These are phyloP conservation scores for Elasticomyces elasticus DNA, from an alignment of 495 filamentous ascomycete species.

Conservation along the genomic window DNA sequence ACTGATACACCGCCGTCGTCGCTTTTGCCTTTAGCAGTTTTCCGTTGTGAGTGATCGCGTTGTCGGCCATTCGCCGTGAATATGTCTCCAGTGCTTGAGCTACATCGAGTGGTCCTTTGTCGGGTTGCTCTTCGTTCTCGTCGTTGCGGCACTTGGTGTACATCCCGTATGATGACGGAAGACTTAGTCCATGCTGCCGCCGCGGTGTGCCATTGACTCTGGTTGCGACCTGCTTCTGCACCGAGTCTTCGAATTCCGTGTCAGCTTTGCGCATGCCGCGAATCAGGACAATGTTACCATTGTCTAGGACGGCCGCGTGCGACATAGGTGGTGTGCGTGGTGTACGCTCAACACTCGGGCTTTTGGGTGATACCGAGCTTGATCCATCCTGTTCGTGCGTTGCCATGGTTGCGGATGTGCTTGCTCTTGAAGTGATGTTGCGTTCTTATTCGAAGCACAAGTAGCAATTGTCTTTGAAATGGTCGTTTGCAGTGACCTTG, in stretches of 20 bases:
- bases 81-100: not conserved
- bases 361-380: not conserved
- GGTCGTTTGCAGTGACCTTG: too few relatives aligned
- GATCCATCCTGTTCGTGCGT: too few relatives aligned
- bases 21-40: conserved; percentile 1
- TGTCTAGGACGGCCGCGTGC: not conserved
- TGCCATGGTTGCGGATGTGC: not conserved
- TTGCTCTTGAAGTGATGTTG: too few relatives aligned
- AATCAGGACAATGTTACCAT: not conserved
- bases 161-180: not conserved
- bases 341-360: not conserved
- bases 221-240: not conserved
- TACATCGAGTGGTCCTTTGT: not conserved
- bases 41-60: not conserved
- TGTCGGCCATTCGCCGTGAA: conserved; percentile 1
- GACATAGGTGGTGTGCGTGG: not conserved
- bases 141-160: not conserved
- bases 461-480: too few relatives aligned
- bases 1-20: not conserved
- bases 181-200: not conserved
- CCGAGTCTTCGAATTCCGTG: not conserved
- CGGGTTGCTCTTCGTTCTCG: not conserved
- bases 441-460: too few relatives aligned
- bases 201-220: not conserved
- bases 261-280: not conserved